A percentile compares a stretch with the other conserved stretches of the same genome.
These are phyloP conservation scores for Rhododendron kiyosumense DNA, from an alignment of 148 eudicot genomes.

Conservation along the genomic window DNA sequence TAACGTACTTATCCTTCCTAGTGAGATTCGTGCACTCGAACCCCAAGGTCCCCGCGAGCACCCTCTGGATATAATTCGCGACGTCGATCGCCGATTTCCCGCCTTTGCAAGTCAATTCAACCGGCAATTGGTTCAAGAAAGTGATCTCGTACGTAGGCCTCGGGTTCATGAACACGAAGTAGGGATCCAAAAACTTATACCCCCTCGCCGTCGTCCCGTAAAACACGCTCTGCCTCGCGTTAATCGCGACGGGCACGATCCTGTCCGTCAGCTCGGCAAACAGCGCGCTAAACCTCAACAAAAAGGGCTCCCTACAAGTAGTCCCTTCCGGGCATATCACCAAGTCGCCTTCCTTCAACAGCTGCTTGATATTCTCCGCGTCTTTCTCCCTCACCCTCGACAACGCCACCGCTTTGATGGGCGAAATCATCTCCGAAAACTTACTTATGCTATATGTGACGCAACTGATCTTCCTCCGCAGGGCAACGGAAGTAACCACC, in stretches of 20 bases:
- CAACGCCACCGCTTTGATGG: constrained; percentile 57
- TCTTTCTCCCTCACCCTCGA: constrained; percentile 55
- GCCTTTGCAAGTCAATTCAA: constrained; percentile 44
- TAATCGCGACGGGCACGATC: constrained; percentile 58
- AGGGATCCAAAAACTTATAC: constrained; percentile 44
- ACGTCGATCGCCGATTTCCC: constrained; percentile 53
- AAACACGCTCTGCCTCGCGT: constrained; percentile 48
- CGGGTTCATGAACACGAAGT: constrained; percentile 63
- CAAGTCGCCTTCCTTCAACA: constrained; percentile 56
- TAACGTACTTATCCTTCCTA: constrained; percentile 55
- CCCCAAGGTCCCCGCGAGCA: constrained; percentile 42
- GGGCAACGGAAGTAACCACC: constrained; percentile 39
- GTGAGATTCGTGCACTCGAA: constrained; percentile 59
- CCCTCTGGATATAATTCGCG: constrained; percentile 58
- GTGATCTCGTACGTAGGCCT: constrained; percentile 61
- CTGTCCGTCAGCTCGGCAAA: constrained; percentile 62
- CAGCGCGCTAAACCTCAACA: constrained; percentile 53
- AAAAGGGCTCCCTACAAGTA: constrained; percentile 57
- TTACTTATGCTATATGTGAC: constrained; percentile 58
- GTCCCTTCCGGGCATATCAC: constrained; percentile 70
- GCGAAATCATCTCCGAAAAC: constrained; percentile 53
- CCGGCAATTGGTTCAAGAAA: constrained; percentile 47
- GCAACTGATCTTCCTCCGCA: constrained; percentile 48
- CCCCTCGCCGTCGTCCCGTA: constrained; percentile 53
- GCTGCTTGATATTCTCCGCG: constrained; percentile 37